These are phyloP conservation scores for Ophiostoma australiae DNA, from an alignment of 2,329 filamentous ascomycete species.

Conservation along the genomic window DNA sequence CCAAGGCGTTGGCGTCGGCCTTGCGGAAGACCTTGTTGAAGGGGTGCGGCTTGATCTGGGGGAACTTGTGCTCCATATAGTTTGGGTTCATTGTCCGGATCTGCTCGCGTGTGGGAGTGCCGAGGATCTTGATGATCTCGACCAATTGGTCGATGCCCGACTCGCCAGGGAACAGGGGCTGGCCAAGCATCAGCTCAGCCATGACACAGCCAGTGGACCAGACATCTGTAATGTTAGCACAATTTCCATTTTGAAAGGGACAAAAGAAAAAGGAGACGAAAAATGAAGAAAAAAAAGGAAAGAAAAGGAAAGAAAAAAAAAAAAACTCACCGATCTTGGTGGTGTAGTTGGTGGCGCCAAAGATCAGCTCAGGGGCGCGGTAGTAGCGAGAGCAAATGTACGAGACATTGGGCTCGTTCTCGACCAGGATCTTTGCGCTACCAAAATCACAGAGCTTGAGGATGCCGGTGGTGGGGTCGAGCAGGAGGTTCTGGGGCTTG, in stretches of 20 bases:
- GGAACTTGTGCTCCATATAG: constrained; percentile 99
- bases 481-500: constrained; percentile 94
- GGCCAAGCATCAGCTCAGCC: constrained; percentile 98
- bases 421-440: constrained; percentile 95
- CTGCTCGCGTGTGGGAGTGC: constrained; percentile 93
- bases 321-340: constrained; percentile 87
- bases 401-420: constrained; percentile 98
- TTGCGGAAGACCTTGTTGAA: constrained; percentile 99
- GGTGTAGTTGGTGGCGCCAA: constrained; percentile 98
- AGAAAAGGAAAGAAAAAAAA: neutral
- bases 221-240: constrained; percentile 61
- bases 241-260: no score
- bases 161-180: constrained; percentile 95
- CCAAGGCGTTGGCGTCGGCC: constrained; percentile 86
- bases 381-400: constrained; percentile 99
- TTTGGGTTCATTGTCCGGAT: constrained; percentile 99
- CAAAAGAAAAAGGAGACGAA: no score
- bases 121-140: constrained; percentile 98
- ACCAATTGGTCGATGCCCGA: constrained; percentile 98
- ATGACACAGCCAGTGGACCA: constrained; percentile 99
- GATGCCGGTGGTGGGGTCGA: constrained; percentile 85
- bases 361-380: constrained; percentile 94
- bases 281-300: neutral
- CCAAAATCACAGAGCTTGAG: constrained; percentile 98
- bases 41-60: constrained; percentile 98